Base-by-base conservation (phyloP, 106 monocot genomes). In the Chionographis japonica region DNA sequence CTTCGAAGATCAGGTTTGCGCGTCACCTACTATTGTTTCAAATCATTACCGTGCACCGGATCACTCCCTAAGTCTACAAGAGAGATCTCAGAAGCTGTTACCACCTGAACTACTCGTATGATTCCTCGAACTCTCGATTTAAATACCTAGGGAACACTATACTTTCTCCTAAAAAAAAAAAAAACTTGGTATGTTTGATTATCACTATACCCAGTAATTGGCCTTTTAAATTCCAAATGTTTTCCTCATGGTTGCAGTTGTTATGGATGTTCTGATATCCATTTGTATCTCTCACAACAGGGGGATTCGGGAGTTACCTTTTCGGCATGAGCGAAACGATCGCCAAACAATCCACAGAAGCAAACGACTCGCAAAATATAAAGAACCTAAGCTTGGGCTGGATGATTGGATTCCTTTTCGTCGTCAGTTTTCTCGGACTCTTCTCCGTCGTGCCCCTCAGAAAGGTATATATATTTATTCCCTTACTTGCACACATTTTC, bases 371-470 rank as follows among this genome's bases (percentile, higher is more conserved):
- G 36, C 62, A 71, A 50, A 76, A 75, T 54, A 71, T 79, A 68
- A 83, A 83, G 56, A 68, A 88, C 38, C 84, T 84, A 8, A 74
- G 61, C 37, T 50, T 88, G 36, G 83, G 87, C 35, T 88, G 83
- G 87, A 84, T 88, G 87, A 84, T 69, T 65, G 74, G 62, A 11
- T 88, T 84, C 61, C 75, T 80, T 16, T 88, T 84, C 54, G 40
- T 77, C 50, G 78, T 81, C 40, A 84, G 88, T 40, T 88, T 84
- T 51, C 78, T 81, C 12, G 88, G 88, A 5, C 72, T 88, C 18
- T 72, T 85, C 18, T 66, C 68, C 8, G 54, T 88, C 35, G 80
- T 88, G 19, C 84, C 88, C 13, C 81, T 88, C 52, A 78, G 88
- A 72, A 88, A 88, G 87, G 87, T 88, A 81, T 9, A 52, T 88